Base-by-base conservation (phyloP, 805 yeast genomes). In the Candida sonorensis region DNA sequence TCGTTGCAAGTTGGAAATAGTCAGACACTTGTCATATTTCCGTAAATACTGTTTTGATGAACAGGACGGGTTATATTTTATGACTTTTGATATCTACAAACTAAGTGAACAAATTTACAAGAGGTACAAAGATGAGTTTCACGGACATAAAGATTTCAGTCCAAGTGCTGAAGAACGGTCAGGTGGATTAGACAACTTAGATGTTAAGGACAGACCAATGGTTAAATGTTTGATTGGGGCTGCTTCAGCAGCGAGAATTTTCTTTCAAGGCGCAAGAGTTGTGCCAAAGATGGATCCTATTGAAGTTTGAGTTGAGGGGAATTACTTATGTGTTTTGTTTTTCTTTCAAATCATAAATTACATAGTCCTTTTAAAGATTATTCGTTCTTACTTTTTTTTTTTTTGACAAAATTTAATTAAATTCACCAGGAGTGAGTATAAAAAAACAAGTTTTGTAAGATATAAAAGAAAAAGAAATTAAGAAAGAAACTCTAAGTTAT, bases 241-340 rank as follows among this genome's bases (percentile, higher is more conserved):
- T 29, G 85, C 74, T 11, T 62, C 82, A 11, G 86, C 85, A 8
- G 84, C 85, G 4, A 66, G 85, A 46, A 66, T 73, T 4, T 78
- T 77, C 57, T 72, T 77, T 56, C 83, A 78, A 53, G 77, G 77
- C 24, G 84, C 79, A 6, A 61, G 85, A 44, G 58, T 75, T 1
- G 57, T 64, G 5, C 72, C 73, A 10, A 50, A 54, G 23, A 47
- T 60, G 51, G 44, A 44, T 12, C 55, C 55, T 7, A 26, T 31
- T 14, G 29, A 26, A 7, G 29, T 26, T n/a, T 18, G 31, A 18
- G 9, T 18, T n/a, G n/a, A n/a, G n/a, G n/a, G n/a, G n/a, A n/a
- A n/a, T n/a, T n/a, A n/a, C n/a, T n/a, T n/a, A n/a, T n/a, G n/a
- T n/a, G n/a, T n/a, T n/a, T n/a, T n/a, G n/a, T n/a, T n/a, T n/a